These are phyloP conservation scores for Sugiyamaella xylanicola DNA, from an alignment of 1,139 yeast species.

Conservation along the genomic window DNA sequence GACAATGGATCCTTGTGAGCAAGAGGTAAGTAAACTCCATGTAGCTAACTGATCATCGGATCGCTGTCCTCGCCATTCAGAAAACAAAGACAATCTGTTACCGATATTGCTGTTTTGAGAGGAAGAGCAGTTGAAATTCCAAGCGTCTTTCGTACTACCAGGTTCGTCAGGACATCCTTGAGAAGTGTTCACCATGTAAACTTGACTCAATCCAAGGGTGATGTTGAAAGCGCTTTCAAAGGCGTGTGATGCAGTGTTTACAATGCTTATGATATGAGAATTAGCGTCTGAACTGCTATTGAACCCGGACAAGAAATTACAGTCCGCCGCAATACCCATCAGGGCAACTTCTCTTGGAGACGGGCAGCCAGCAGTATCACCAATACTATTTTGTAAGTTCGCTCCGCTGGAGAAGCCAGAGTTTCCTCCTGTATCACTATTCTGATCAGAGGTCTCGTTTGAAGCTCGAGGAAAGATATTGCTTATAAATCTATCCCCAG, in stretches of 20 bases:
- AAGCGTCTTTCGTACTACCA: slow-evolving; percentile 28
- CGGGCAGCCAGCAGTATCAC: slow-evolving; percentile 44
- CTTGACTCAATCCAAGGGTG: slow-evolving; percentile 39
- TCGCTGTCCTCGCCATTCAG: slow-evolving; percentile 42
- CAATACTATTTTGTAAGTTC: slow-evolving; percentile 39
- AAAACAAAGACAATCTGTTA: slow-evolving; percentile 39
- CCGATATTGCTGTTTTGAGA: slow-evolving; percentile 29
- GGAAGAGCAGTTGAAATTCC: slow-evolving; percentile 41
- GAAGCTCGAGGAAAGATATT: slow-evolving; percentile 7
- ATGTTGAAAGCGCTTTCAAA: slow-evolving; percentile 45
- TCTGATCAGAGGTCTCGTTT: slow-evolving; percentile 7
- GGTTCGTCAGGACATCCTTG: slow-evolving; percentile 34
- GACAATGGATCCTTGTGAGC: slow-evolving; percentile 42
- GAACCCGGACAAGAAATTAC: slow-evolving; percentile 41
- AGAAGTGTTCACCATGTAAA: slow-evolving; percentile 35
- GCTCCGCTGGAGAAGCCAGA: slow-evolving; percentile 40
- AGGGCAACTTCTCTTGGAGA: slow-evolving; percentile 39
- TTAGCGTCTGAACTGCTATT: slow-evolving; percentile 38
- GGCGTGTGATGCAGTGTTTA: slow-evolving; percentile 43
- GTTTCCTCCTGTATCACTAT: slow-evolving; percentile 25
- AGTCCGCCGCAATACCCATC: slow-evolving; percentile 46
- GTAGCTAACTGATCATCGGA: slow-evolving; percentile 42
- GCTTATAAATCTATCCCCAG: slow-evolving; percentile 5
- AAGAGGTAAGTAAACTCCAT: slow-evolving; percentile 45
- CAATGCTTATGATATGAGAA: slow-evolving; percentile 39